These are phyloP conservation scores for Yamadazyma nakazawae DNA, from an alignment of 805 yeast genomes.

Conservation along the genomic window DNA sequence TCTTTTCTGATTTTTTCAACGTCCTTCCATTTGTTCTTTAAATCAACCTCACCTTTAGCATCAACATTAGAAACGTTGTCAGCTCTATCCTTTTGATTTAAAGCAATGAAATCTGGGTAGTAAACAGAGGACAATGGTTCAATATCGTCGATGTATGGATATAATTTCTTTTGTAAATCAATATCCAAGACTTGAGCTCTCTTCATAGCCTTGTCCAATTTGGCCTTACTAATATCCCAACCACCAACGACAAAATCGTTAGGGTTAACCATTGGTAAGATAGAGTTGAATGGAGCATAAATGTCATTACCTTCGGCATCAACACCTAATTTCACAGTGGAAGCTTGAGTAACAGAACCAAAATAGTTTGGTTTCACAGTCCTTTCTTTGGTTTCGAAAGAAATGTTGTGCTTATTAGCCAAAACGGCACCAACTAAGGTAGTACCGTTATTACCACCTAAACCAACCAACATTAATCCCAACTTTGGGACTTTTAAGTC, in stretches of 20 bases:
- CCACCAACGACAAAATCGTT: constrained; percentile 89
- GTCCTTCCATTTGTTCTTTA: constrained; percentile 78
- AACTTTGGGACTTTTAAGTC: constrained; percentile 79
- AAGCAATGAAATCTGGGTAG: constrained; percentile 95
- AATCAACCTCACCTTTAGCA: constrained; percentile 46
- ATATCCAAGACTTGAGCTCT: constrained; percentile 85
- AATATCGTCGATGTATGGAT: constrained; percentile 55
- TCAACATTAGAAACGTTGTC: constrained; percentile 72
- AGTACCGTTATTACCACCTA: constrained; percentile 96
- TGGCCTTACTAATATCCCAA: constrained; percentile 83
- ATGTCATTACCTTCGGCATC: constrained; percentile 79
- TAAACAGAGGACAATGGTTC: constrained; percentile 82
- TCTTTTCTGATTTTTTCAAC: constrained; percentile 84
- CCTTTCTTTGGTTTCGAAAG: constrained; percentile 82
- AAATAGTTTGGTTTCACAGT: constrained; percentile 72
- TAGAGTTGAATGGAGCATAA: constrained; percentile 86
- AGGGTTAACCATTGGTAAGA: constrained; percentile 86
- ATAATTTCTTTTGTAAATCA: constrained; percentile 75
- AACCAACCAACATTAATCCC: constrained; percentile 87
- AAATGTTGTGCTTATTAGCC: constrained; percentile 77
- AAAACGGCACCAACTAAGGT: constrained; percentile 81
- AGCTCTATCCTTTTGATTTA: constrained; percentile 90
- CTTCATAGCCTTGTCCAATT: constrained; percentile 73
- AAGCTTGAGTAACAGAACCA: constrained; percentile 92
- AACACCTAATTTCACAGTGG: constrained; percentile 86